Conservation (phyloP, 2,329 filamentous ascomycete species). For the Verticillium dahliae region DNA sequence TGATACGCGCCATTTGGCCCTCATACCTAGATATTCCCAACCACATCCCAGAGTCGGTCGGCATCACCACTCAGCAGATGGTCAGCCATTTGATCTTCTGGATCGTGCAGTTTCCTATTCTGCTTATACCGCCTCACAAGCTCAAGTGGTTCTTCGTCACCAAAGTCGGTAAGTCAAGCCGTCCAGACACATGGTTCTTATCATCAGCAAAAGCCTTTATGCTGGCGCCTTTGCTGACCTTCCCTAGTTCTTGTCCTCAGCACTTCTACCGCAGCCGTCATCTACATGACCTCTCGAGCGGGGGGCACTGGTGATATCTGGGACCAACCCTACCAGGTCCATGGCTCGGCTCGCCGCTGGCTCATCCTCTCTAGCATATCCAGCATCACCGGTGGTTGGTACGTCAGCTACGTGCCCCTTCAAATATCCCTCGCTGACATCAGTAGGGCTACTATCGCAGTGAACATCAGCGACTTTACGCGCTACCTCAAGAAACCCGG, state of each 20-base stretch:
- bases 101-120: conserved; percentile 42
- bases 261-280: conserved; percentile 3
- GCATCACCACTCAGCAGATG: conserved; percentile 37
- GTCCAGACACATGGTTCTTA: conserved; percentile 50
- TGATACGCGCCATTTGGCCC: conserved; percentile 32
- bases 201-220: conserved; percentile 26
- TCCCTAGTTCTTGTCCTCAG: conserved; percentile 29
- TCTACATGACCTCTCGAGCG: conserved; percentile 9
- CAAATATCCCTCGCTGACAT: background rate
- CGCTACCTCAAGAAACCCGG: conserved; percentile 12
- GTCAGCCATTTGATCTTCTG: conserved; percentile 50
- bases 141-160: conserved; percentile 40
- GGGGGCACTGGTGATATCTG: conserved; percentile 9
- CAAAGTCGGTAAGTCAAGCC: conserved; percentile 20
- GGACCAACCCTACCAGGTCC: conserved; percentile 4
- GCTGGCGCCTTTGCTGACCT: conserved; percentile 14
- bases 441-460: conserved; percentile 5
- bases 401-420: too few relatives aligned
- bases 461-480: conserved; percentile 12
- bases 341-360: conserved; percentile 1
- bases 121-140: conserved; percentile 47
- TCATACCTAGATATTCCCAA: conserved; percentile 32
- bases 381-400: conserved; percentile 5
- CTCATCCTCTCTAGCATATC: background rate
- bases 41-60: conserved; percentile 27